Conservation (phyloP, 2,329 filamentous ascomycete genomes). For the Diaporthe capsici region DNA sequence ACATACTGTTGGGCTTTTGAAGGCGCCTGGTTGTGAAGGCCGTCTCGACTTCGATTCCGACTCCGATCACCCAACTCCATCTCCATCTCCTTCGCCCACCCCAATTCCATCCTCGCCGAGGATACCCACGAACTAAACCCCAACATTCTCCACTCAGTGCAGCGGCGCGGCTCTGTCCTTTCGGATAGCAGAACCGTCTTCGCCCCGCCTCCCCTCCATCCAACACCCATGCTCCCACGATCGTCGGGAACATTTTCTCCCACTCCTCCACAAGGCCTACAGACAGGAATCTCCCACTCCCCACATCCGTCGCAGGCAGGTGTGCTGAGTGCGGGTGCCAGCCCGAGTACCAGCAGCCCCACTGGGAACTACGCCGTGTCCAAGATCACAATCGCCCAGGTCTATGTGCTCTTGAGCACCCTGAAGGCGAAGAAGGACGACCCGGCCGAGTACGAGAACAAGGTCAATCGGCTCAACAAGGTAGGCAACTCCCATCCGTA, state of each 20-base stretch:
- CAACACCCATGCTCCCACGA: slow-evolving; percentile 68
- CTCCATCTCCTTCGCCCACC: slow-evolving; percentile 8
- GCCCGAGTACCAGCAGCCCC: slow-evolving; percentile 73
- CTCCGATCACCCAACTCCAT: slow-evolving; percentile 9
- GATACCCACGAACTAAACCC: background rate
- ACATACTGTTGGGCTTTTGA: background rate
- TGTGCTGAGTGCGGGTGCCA: slow-evolving; percentile 71
- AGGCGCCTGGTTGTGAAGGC: slow-evolving; percentile 1
- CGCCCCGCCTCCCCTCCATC: slow-evolving; percentile 43
- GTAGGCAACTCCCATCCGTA: slow-evolving; percentile 62
- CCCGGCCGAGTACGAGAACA: slow-evolving; percentile 90
- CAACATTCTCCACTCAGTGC: slow-evolving; percentile 28
- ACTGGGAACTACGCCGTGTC: slow-evolving; percentile 78
- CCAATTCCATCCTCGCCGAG: slow-evolving; percentile 11
- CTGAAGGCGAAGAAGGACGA: slow-evolving; percentile 93
- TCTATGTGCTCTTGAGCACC: slow-evolving; percentile 93
- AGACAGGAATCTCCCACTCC: slow-evolving; percentile 69
- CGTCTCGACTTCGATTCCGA: slow-evolving; percentile 22
- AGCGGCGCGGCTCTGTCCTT: slow-evolving; percentile 48
- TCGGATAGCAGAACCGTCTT: slow-evolving; percentile 50
- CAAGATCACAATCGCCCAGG: slow-evolving; percentile 95
- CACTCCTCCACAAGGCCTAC: slow-evolving; percentile 70
- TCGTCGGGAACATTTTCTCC: slow-evolving; percentile 75
- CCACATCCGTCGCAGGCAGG: slow-evolving; percentile 70
- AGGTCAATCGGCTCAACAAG: slow-evolving; percentile 92